Conservation (phyloP, 2,329 filamentous ascomycete genomes). For the Chrysoporthe austroafricana region DNA sequence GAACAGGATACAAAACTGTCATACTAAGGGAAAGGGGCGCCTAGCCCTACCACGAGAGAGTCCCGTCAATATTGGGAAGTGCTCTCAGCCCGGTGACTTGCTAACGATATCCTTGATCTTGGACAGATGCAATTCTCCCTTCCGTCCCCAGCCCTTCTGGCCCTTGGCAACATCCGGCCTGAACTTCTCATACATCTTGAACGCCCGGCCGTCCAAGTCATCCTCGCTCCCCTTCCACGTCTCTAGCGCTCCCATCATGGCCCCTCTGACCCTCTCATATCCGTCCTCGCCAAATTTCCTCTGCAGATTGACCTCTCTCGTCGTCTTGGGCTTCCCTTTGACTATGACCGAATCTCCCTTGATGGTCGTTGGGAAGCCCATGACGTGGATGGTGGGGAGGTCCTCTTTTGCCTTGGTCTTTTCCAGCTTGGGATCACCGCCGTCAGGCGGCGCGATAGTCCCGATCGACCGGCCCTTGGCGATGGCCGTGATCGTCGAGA, state of each 20-base stretch:
- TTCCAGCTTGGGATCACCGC: background rate
- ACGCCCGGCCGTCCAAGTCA: constrained; percentile 24
- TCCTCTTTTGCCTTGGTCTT: background rate
- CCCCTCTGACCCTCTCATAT: constrained; percentile 5
- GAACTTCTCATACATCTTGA: constrained; percentile 28
- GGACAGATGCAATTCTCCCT: constrained; percentile 22
- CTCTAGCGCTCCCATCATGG: constrained; percentile 17
- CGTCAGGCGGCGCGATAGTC: constrained; percentile 18
- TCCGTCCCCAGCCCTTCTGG: constrained; percentile 26
- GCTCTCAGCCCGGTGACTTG: background rate
- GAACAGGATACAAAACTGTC: no score
- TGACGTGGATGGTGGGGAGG: constrained; percentile 16
- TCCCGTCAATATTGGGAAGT: no score
- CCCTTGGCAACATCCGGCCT: constrained; percentile 23
- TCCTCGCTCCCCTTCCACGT: constrained; percentile 23
- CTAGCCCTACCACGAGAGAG: background rate
- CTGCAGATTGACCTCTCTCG: constrained; percentile 20
- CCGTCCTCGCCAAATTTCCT: constrained; percentile 20
- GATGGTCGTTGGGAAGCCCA: constrained; percentile 26
- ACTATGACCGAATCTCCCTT: constrained; percentile 23
- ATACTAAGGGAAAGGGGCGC: background rate
- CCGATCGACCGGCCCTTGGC: constrained; percentile 28
- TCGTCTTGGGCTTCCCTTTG: constrained; percentile 21
- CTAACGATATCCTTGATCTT: constrained; percentile 17
- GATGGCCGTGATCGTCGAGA: constrained; percentile 26